phyloP scores from a whole-genome alignment of 257 asterid genomes.

The Fraxinus anomala region DNA sequence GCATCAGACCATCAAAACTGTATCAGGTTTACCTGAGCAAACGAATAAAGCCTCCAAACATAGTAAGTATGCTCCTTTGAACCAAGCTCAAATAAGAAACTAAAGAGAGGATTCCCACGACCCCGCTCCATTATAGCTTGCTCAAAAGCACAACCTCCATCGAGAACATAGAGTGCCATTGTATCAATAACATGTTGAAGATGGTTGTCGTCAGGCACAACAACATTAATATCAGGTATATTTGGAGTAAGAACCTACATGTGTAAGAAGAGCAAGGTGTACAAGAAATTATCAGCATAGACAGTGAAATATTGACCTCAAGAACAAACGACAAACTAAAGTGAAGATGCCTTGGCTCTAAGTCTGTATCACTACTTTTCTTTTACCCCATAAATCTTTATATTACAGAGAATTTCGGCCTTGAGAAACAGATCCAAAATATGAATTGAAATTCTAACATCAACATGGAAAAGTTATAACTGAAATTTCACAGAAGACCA shows the following conservation, averaged over 20 bases:
- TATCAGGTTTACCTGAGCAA: constrained; percentile 72
- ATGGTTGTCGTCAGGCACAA: constrained; percentile 81
- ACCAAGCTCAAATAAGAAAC: constrained; percentile 91
- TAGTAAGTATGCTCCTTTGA: constrained; percentile 91
- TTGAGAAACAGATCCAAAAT: background rate
- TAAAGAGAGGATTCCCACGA: constrained; percentile 81
- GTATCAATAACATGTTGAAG: constrained; percentile 84
- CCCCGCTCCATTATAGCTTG: constrained; percentile 98
- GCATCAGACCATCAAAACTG: constrained; percentile 11
- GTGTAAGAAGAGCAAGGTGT: constrained; percentile 27
- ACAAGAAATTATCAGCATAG: constrained; percentile 4
- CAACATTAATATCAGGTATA: constrained; percentile 80
- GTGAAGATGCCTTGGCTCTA: constrained; percentile 16
- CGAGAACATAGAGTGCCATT: constrained; percentile 94
- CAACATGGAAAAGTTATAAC: background rate
- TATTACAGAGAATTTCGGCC: background rate
- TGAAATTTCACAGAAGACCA: background rate
- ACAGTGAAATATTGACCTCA: constrained; percentile 12
- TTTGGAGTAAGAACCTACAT: constrained; percentile 90
- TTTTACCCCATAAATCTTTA: background rate
- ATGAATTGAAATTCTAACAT: background rate
- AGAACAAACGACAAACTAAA: constrained; percentile 7
- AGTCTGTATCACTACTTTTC: background rate
- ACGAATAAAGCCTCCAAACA: constrained; percentile 96
- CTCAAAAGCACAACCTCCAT: constrained; percentile 98